phyloP scores from a whole-genome alignment of 352 stramenopile species.

The Stramenopiles sp. region DNA sequence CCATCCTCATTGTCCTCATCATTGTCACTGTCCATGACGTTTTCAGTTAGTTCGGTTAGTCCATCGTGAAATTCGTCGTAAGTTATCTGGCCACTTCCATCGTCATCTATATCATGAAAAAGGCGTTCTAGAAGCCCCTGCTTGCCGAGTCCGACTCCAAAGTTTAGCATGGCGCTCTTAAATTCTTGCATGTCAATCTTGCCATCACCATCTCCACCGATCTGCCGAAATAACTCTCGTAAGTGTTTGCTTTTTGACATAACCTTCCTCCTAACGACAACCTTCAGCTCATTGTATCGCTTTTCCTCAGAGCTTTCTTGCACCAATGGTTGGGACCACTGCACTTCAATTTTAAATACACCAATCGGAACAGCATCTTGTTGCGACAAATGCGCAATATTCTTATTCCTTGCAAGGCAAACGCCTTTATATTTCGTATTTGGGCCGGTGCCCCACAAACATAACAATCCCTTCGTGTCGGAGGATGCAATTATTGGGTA shows the following conservation, averaged over 20 bases:
- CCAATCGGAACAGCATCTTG: not conserved
- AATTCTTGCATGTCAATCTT: not conserved
- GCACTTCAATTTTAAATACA: not conserved
- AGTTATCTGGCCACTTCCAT: conserved; percentile 6
- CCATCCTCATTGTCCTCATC: conserved; percentile 11
- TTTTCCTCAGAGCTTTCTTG: not conserved
- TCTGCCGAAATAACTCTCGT: not conserved
- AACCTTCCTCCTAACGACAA: not conserved
- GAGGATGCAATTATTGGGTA: conserved; percentile 43
- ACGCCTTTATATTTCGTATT: conserved; percentile 43
- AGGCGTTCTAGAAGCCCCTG: not conserved
- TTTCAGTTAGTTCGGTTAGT: conserved; percentile 14
- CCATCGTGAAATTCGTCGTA: conserved; percentile 18
- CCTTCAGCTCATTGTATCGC: not conserved
- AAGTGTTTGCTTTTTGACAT: conserved; percentile 7
- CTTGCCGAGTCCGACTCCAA: not conserved
- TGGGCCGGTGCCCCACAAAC: conserved; percentile 47
- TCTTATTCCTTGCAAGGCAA: conserved; percentile 34
- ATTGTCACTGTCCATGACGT: conserved; percentile 19
- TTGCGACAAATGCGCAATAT: not conserved
- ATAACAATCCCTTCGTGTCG: conserved; percentile 44
- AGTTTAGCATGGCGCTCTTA: not conserved
- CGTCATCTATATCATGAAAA: conserved; percentile 29
- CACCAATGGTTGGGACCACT: not conserved
- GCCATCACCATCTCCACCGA: not conserved